Evolutionary conservation across 257 asterid species (phyloP), one percentile per base, ranked within the genome.

Genomic region (Datura wrightii): DNA sequence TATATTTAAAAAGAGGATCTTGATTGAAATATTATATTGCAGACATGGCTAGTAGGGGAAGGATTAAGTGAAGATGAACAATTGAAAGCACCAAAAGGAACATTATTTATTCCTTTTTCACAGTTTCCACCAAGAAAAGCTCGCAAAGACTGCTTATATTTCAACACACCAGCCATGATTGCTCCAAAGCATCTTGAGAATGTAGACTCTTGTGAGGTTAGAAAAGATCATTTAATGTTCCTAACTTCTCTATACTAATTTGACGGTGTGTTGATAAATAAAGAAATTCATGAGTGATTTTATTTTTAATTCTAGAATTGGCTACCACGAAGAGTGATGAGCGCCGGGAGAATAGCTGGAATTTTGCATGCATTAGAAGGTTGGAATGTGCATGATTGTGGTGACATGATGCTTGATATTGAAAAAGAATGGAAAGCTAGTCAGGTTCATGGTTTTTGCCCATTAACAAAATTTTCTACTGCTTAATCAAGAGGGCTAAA

Each of bases 301-400:
- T 54, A 11, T 5, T n/a, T 82, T 16, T 44, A 14, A 19, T 37
- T 36, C 67, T 90, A 95, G 98, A 95, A 94, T 65, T 93, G 99
- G 99, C 53, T 95, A 90, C 95, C 95, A 3, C 90, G 98, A 79
- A 87, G 98, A 83, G 97, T 90, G 82, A 85, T 92, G 91, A 94
- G 99, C 60, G 96, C 97, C 2, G 85, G 92, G 90, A 93, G 97
- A 34, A 85, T 90, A 70, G 97, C 96, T 3, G 98, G 99, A 39
- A 91, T 94, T 79, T 3, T 95, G 80, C 99, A 95, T 24, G 97
- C 93, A 0, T 50, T 88, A 31, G 99, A 95, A 63, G 96, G 80
- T 31, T 94, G 98, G 99, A 88, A 90, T 13, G 92, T 85, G 90
- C 90, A 95, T 34, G 99, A 95, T 74, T 93, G 95, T 60, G 99